Evolutionary conservation across 495 filamentous ascomycete species (phyloP), one percentile per base, ranked within the genome.

Genomic region (Xanthoparmelia taractica): DNA sequence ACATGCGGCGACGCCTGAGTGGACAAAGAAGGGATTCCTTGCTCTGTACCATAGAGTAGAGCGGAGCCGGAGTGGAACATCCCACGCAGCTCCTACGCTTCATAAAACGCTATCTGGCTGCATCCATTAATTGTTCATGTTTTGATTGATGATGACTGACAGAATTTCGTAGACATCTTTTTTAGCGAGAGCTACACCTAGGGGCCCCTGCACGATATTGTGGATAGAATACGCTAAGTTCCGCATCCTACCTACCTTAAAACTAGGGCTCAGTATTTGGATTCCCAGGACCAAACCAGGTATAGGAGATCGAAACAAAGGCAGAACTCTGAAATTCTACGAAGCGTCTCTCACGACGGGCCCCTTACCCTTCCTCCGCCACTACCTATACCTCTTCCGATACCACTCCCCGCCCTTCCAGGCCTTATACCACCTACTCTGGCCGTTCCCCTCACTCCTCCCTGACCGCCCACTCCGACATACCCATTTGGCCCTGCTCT

Each of bases 341-440:
- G 31, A 20, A 29, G 48, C 15, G 27, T 17, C 27, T 33, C 29
- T 63, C 25, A 63, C 41, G 37, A 50, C 4, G 25, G 50, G 41
- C 52, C 60, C 33, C 52, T 59, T 20, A 58, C 66, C 58, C 66
- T 75, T 54, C 77, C 73, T 50, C 78, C 73, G 7, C 77, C 77
- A 57, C 74, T 67, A 57, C 73, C 73, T 45, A 76, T 64, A 1
- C 79, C 80, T 59, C 82, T 75, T 12, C 78, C 77, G 61, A 79
- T 78, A 43, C 80, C 82, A 68, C 78, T 82, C n/a, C 68, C 70
- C 20, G 77, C 74, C 61, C 78, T 74, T 63, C 79, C 73, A n/a
- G 76, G 76, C 5, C 75, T 68, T 27, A 75, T 77, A 17, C 75
- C 72, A 29, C 71, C 70, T 37, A 71, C 65, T 64, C 73, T 77